These are phyloP conservation scores for Fusarium sp. DNA, from an alignment of 2,329 filamentous ascomycete species.

Conservation along the genomic window DNA sequence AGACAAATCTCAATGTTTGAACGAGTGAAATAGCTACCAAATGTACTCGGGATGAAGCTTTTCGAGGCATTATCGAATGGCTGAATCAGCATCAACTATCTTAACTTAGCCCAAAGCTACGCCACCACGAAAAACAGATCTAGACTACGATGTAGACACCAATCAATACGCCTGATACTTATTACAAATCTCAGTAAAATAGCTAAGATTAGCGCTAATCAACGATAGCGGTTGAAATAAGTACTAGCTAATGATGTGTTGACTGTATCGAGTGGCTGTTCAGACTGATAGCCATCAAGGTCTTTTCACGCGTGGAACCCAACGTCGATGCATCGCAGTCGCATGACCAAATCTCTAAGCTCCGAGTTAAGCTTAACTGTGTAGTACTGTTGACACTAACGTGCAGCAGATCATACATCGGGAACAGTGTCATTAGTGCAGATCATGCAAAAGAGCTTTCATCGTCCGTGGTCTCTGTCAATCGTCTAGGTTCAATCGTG, in stretches of 20 bases:
- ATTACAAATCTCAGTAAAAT: not conserved
- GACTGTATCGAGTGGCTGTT: too few species aligned
- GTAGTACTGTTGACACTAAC: not conserved
- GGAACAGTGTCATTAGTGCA: not conserved
- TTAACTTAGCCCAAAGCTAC: not conserved
- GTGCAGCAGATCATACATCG: not conserved
- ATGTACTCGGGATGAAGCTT: not conserved
- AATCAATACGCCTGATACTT: not conserved
- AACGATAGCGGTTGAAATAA: not conserved
- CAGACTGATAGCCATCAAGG: not conserved
- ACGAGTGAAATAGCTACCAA: too few species aligned
- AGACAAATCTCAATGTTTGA: not conserved
- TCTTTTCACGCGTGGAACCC: not conserved
- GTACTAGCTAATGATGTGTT: too few species aligned
- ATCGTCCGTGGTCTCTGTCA: not conserved
- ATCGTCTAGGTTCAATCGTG: not conserved
- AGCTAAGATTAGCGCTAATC: rapidly evolving
- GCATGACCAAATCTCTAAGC: not conserved
- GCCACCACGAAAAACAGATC: not conserved
- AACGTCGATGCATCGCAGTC: too few species aligned
- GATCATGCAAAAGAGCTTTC: not conserved
- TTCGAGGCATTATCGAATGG: not conserved
- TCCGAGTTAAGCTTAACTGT: too few species aligned
- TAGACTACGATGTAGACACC: not conserved
- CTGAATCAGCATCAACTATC: not conserved